These are phyloP conservation scores for Eucalyptus pumila DNA, from an alignment of 345 rosid species.

Conservation along the genomic window DNA sequence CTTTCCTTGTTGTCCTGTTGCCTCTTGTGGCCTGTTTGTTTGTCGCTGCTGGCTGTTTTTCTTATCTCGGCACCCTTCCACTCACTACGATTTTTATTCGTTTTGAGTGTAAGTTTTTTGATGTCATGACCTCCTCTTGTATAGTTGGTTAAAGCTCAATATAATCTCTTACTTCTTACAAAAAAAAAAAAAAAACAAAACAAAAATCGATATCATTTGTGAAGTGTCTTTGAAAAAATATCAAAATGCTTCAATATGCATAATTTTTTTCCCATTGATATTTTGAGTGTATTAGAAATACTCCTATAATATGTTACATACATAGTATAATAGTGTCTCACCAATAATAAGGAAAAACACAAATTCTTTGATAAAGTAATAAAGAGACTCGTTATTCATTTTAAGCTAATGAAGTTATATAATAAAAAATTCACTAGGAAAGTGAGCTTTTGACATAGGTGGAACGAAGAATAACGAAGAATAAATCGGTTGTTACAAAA, in stretches of 20 bases:
- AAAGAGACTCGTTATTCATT: neutral
- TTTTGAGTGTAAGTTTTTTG: no score
- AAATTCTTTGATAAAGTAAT: neutral
- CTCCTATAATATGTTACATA: neutral
- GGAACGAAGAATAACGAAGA: neutral
- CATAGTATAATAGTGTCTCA: neutral
- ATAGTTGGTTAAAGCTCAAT: no score
- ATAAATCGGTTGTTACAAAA: neutral
- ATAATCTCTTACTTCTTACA: no score
- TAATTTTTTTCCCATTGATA: neutral
- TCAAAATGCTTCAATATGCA: neutral
- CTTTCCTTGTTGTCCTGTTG: no score
- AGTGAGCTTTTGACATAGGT: neutral
- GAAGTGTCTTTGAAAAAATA: neutral
- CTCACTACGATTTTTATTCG: no score
- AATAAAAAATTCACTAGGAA: neutral
- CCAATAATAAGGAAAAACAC: neutral
- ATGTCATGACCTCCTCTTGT: no score
- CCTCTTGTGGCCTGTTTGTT: no score
- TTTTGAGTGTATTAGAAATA: neutral
- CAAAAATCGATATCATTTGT: neutral
- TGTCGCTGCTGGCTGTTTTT: no score
- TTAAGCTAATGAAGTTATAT: neutral
- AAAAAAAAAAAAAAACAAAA: no score
- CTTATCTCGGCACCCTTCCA: no score